Percentiles rank a stretch among this genome's conserved stretches.
phyloP scores from a whole-genome alignment of 805 yeast genomes.

The Wickerhamiella azyma region DNA sequence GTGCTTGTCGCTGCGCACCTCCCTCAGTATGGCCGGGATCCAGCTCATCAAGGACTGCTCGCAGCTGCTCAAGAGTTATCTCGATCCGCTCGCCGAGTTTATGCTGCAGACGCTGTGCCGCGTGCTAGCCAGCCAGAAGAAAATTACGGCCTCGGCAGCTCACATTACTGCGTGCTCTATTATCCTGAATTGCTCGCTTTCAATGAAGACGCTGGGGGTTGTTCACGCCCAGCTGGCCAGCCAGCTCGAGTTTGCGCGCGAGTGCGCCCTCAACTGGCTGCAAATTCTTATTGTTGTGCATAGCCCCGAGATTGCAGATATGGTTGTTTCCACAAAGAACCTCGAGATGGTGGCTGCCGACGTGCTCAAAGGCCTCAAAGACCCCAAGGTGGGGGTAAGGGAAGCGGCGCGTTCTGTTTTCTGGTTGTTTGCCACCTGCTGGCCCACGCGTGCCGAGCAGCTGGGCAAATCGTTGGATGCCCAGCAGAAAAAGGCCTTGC shows the following conservation, averaged over 20 bases:
- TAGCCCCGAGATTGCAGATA: not conserved
- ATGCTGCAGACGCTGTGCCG: slow-evolving; percentile 37
- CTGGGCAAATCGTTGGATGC: slow-evolving; percentile 22
- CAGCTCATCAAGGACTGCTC: slow-evolving; percentile 54
- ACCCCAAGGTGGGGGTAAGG: slow-evolving; percentile 70
- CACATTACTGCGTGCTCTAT: slow-evolving; percentile 34
- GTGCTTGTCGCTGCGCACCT: slow-evolving; percentile 64
- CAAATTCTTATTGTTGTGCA: slow-evolving; percentile 41
- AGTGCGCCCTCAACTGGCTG: slow-evolving; percentile 57
- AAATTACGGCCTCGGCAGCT: slow-evolving; percentile 43
- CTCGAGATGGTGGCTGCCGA: slow-evolving; percentile 37
- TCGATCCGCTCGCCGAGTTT: slow-evolving; percentile 34
- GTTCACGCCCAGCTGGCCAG: slow-evolving; percentile 44
- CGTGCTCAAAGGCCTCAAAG: slow-evolving; percentile 49
- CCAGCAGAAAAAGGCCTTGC: slow-evolving; percentile 8
- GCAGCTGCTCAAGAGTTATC: slow-evolving; percentile 16
- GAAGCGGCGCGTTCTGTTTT: slow-evolving; percentile 58
- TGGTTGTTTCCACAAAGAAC: not conserved
- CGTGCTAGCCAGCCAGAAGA: slow-evolving; percentile 47
- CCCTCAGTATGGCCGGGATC: slow-evolving; percentile 63
- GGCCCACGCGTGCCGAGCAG: slow-evolving; percentile 38
- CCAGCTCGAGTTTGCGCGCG: slow-evolving; percentile 57
- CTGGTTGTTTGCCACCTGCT: slow-evolving; percentile 51
- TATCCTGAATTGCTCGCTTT: slow-evolving; percentile 41
- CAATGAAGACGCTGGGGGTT: slow-evolving; percentile 36